These are phyloP conservation scores for Dichotomopilus funicola DNA, from an alignment of 2,329 filamentous ascomycete species.

Conservation along the genomic window DNA sequence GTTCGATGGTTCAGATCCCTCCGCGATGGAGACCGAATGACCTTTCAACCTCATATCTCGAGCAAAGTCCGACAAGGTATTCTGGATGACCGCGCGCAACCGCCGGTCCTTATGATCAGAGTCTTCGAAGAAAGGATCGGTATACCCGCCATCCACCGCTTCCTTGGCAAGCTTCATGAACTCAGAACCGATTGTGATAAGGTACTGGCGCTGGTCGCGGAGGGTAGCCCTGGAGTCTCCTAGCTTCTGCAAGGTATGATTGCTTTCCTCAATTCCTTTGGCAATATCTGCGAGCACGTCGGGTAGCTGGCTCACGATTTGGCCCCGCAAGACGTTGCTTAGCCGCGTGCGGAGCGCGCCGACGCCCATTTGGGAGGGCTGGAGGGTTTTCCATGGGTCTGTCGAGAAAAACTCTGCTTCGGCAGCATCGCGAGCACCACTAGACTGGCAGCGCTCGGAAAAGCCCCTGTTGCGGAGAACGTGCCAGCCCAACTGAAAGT, in stretches of 20 bases:
- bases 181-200: conserved; percentile 25
- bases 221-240: conserved; percentile 41
- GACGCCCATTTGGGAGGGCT: conserved; percentile 39
- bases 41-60: conserved; percentile 37
- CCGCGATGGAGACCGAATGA: conserved; percentile 32
- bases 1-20: neutral
- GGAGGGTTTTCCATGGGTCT: conserved; percentile 34
- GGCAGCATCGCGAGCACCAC: conserved; percentile 31
- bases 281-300: conserved; percentile 39
- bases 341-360: conserved; percentile 41
- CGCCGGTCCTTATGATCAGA: conserved; percentile 26
- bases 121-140: conserved; percentile 20
- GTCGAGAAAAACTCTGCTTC: conserved; percentile 40
- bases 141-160: conserved; percentile 28
- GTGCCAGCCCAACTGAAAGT: conserved; percentile 49
- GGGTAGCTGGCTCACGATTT: conserved; percentile 43
- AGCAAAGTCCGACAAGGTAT: conserved; percentile 42
- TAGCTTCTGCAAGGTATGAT: conserved; percentile 37
- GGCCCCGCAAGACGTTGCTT: conserved; percentile 42
- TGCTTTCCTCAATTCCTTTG: conserved; percentile 29
- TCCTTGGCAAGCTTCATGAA: conserved; percentile 22
- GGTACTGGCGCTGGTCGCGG: conserved; percentile 28
- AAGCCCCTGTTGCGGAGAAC: conserved; percentile 42
- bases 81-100: conserved; percentile 49
- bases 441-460: conserved; percentile 22